Evolutionary conservation across 306 rosid genomes (phyloP).

Genomic region (Inga leiocalycina): DNA sequence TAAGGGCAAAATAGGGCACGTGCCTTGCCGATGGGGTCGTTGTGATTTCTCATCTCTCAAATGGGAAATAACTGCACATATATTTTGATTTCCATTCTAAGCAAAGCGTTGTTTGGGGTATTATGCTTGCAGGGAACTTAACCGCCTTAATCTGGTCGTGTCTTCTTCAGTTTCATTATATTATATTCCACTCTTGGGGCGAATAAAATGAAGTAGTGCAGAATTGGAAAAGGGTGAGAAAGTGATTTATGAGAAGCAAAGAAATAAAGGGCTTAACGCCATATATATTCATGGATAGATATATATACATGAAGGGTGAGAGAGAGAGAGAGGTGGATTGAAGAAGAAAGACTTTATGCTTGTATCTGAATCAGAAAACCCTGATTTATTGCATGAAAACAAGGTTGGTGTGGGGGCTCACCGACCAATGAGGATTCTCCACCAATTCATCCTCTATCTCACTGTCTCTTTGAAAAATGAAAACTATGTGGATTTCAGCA

Average conservation of each 20-base stretch:
- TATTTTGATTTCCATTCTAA: constrained; percentile 51
- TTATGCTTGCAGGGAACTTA: constrained; percentile 51
- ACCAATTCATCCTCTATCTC: constrained; percentile 34
- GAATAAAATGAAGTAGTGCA: constrained; percentile 18
- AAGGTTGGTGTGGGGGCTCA: constrained; percentile 42
- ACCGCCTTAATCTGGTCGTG: constrained; percentile 36
- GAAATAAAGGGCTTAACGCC: background rate
- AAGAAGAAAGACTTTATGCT: constrained; percentile 23
- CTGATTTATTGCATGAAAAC: constrained; percentile 74
- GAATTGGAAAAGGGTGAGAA: constrained; percentile 34
- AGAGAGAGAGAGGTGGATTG: background rate
- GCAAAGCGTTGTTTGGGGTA: constrained; percentile 54
- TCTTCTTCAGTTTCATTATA: constrained; percentile 22
- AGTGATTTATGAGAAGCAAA: constrained; percentile 37
- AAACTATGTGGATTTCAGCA: constrained; percentile 17
- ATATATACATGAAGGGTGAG: background rate
- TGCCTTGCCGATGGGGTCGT: background rate
- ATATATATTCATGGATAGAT: background rate
- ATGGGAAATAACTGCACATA: constrained; percentile 5
- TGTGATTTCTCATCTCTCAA: background rate
- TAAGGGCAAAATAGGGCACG: background rate
- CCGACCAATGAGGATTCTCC: constrained; percentile 58
- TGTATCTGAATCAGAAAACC: constrained; percentile 44
- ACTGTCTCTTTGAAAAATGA: constrained; percentile 40
- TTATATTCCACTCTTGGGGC: background rate